Percentiles rank a stretch among this genome's conserved stretches.
Conservation (phyloP, 2,329 filamentous ascomycete genomes). For the Calonectria honghensis region DNA sequence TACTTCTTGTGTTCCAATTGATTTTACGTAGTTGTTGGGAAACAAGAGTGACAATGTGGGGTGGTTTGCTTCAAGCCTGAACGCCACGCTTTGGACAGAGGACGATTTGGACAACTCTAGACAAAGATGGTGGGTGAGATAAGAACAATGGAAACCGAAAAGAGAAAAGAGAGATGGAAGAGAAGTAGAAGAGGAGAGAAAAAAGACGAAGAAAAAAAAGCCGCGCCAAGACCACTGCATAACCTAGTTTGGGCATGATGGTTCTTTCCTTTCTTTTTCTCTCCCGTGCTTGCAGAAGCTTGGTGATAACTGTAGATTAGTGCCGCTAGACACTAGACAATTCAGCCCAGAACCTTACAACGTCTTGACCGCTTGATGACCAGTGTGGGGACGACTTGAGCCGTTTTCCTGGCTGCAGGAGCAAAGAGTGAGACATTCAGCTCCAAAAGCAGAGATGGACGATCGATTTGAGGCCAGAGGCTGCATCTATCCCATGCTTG, state of each 20-base stretch:
- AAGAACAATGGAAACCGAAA: background rate
- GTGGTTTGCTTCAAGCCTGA: background rate
- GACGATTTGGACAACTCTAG: background rate
- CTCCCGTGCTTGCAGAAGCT: constrained; percentile 13
- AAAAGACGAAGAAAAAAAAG: background rate
- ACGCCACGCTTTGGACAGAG: background rate
- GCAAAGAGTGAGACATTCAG: background rate
- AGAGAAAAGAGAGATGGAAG: background rate
- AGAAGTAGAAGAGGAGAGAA: background rate
- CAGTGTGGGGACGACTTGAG: constrained; percentile 22
- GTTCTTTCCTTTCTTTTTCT: background rate
- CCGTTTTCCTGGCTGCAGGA: constrained; percentile 3
- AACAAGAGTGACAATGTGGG: background rate
- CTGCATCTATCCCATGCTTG: constrained; percentile 11
- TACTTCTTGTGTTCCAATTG: background rate
- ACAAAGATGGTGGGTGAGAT: background rate
- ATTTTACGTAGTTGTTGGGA: constrained; percentile 4
- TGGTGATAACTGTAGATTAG: background rate
- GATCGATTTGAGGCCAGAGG: constrained; percentile 4
- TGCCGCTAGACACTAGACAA: constrained; percentile 11
- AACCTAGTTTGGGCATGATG: constrained; percentile 5
- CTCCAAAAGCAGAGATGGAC: background rate
- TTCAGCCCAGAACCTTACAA: background rate
- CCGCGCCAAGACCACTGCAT: constrained; percentile 9
- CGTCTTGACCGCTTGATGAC: constrained; percentile 24